A percentile compares a stretch with the other conserved stretches of the same genome.
phyloP scores from a whole-genome alignment of 768 basidiomycete genomes.

The Collybia nuda region DNA sequence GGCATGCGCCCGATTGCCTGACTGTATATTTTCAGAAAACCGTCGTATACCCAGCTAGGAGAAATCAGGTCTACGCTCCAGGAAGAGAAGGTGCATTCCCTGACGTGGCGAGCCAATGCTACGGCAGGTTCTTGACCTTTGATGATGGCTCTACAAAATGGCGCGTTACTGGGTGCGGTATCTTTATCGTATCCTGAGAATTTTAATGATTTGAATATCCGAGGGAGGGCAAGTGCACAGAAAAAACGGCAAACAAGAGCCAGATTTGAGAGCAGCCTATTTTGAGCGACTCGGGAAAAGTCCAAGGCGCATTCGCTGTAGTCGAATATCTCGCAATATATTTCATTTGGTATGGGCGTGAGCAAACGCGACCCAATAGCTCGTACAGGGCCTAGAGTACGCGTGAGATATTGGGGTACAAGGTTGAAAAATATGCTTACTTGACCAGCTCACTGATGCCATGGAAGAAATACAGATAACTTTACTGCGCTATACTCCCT shows the following conservation, averaged over 20 bases:
- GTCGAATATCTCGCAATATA: conserved; percentile 43
- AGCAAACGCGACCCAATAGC: conserved; percentile 2
- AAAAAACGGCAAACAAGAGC: conserved; percentile 45
- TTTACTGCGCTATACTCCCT: too few relatives aligned
- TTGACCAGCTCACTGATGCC: neutral
- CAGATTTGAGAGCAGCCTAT: conserved; percentile 24
- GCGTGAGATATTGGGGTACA: neutral
- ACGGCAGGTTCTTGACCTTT: conserved; percentile 23
- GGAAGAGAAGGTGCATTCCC: conserved; percentile 16
- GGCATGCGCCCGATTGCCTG: conserved; percentile 13
- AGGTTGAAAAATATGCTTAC: neutral
- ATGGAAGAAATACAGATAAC: too few relatives aligned
- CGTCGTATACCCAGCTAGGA: neutral
- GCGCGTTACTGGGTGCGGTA: conserved; percentile 2
- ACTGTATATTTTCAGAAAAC: conserved; percentile 14
- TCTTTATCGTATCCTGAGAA: conserved; percentile 12
- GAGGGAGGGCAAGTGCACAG: conserved; percentile 34
- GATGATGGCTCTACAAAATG: conserved; percentile 26
- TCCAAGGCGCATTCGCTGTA: conserved; percentile 21
- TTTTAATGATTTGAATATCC: conserved; percentile 34
- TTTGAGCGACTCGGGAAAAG: conserved; percentile 14
- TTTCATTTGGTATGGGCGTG: conserved; percentile 39
- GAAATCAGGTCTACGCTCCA: neutral
- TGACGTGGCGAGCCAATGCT: conserved; percentile 28
- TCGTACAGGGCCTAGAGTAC: conserved; percentile 6